A percentile compares a stretch with the other conserved stretches of the same genome.
Evolutionary conservation across 495 filamentous ascomycete genomes (phyloP).

Genomic region (Podospora fimiseda): DNA sequence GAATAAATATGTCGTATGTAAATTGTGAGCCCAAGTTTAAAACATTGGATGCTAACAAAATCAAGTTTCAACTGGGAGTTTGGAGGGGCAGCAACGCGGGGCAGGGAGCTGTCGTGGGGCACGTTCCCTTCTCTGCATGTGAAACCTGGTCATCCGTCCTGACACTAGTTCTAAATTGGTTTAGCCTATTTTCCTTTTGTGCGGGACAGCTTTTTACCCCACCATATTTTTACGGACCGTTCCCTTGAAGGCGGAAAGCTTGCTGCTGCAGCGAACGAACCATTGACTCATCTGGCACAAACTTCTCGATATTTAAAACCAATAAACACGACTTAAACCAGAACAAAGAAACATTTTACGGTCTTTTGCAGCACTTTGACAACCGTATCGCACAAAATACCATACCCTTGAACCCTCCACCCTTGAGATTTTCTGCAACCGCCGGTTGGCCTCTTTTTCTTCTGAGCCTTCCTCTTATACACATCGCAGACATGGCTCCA

Average conservation of each 20-base stretch:
- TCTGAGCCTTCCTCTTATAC: background rate
- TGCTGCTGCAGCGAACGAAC: background rate
- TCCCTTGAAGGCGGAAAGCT: background rate
- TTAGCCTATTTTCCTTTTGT: background rate
- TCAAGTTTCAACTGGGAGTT: too few species aligned
- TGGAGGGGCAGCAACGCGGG: background rate
- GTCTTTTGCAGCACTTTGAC: too few species aligned
- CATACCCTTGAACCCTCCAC: too few species aligned
- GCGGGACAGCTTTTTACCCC: background rate
- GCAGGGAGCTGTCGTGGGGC: background rate
- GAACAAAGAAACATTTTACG: too few species aligned
- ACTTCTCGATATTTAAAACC: background rate
- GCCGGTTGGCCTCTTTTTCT: background rate
- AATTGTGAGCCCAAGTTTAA: too few species aligned
- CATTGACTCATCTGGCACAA: background rate
- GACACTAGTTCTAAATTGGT: background rate
- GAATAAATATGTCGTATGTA: too few species aligned
- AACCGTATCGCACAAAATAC: too few species aligned
- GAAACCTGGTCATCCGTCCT: background rate
- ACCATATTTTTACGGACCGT: background rate
- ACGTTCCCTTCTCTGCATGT: background rate
- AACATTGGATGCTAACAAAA: too few species aligned
- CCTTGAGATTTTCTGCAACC: background rate
- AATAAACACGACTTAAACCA: background rate
- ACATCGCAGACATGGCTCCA: constrained; percentile 32